Evolutionary conservation across 2,329 filamentous ascomycete species (phyloP), one percentile per base, ranked within the genome.

Genomic region (Fonsecaea multimorphosa): DNA sequence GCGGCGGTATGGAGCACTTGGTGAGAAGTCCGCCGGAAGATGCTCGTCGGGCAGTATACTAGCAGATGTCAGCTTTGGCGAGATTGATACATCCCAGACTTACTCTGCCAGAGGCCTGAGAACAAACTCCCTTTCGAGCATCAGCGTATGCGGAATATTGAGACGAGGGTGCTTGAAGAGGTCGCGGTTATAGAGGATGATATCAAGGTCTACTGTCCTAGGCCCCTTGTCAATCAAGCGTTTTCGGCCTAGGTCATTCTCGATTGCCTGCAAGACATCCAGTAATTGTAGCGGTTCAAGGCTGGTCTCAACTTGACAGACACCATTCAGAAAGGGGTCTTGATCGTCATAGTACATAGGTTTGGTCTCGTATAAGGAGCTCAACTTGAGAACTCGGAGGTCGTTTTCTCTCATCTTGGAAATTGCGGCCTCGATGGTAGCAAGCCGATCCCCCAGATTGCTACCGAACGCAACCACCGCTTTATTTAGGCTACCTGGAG

Each of bases 301-400:
- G 2, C 82, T 84, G 3, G 95, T 98, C 79, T 92, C 89, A 57
- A 97, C 87, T 92, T 97, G 71, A 19, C 40, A 72, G 29, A 89
- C 93, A 22, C 93, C 95, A 76, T 99, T 99, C 55, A 97, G 81
- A 75, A 99, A 99, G 32, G 87, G 86, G 68, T 89, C 88, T 77
- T 99, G 95, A 69, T 97, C 90, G 68, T 91, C 81, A 69, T 97
- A 91, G 78, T 99, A 99, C 95, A 99, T 99, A 24, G 95, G 92
- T 72, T 92, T 88, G 2, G 94, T 99, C 80, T 98, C 93, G 86
- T 95, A 99, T 2, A 99, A 82, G 67, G 88, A 90, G 77, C 94
- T 98, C 0, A 94, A 97, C 72, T 89, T 85, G 73, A 87, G 84
- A 44, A 99, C 85, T 60, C 80, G 86, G 74, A 98, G 92, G 36